These are phyloP conservation scores for Dryadomyces quercivorus DNA, from an alignment of 2,329 filamentous ascomycete species.

Conservation along the genomic window DNA sequence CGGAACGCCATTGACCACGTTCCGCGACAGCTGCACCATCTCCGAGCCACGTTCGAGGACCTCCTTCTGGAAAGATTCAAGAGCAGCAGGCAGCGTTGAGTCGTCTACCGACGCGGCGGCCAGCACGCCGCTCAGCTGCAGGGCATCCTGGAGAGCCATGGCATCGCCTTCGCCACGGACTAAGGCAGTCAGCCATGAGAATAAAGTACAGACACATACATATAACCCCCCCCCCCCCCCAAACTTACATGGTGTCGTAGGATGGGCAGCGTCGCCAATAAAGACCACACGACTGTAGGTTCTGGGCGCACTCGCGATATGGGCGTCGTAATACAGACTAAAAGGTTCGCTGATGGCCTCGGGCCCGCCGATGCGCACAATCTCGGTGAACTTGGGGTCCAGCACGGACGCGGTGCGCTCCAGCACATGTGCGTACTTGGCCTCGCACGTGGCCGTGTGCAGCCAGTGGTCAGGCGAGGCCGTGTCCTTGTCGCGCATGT, in stretches of 20 bases:
- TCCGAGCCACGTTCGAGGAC: conserved; percentile 8
- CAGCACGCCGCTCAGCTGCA: conserved; percentile 16
- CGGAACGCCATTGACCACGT: not conserved
- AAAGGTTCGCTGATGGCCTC: conserved; percentile 16
- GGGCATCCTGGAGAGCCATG: conserved; percentile 28
- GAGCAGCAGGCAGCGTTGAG: not conserved
- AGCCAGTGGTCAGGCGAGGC: conserved; percentile 22
- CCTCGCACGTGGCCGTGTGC: conserved; percentile 7
- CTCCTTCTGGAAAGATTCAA: conserved; percentile 16
- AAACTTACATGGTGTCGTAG: conserved; percentile 31
- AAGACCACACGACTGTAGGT: conserved; percentile 23
- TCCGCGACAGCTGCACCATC: not conserved
- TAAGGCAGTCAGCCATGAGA: conserved; percentile 11
- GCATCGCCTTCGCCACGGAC: conserved; percentile 35
- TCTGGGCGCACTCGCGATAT: conserved; percentile 22
- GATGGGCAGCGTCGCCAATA: conserved; percentile 33
- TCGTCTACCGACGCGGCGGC: conserved; percentile 6
- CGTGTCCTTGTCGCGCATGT: conserved; percentile 11
- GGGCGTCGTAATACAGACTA: conserved; percentile 11
- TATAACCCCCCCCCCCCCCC: too few relatives aligned
- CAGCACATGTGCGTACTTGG: conserved; percentile 6
- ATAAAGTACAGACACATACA: too few relatives aligned
- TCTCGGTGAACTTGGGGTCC: conserved; percentile 7
- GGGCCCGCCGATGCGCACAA: conserved; percentile 19
- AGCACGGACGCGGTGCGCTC: conserved; percentile 1